phyloP scores from a whole-genome alignment of 306 rosid species.

The Gynostemma pentaphyllum region DNA sequence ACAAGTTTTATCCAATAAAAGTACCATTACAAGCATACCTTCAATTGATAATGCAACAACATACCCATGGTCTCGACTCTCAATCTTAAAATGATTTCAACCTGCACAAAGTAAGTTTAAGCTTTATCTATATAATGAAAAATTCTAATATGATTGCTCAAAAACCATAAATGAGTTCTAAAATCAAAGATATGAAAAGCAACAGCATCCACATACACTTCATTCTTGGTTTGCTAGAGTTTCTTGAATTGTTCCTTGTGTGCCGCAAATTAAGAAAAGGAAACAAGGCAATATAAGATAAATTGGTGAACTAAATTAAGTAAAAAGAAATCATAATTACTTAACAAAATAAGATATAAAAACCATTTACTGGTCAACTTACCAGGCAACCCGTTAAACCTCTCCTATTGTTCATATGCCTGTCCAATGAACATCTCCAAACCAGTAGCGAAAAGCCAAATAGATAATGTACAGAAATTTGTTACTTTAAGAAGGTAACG shows the following conservation, averaged over 20 bases:
- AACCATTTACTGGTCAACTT: background rate
- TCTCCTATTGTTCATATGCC: slow-evolving; percentile 55
- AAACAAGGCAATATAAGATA: background rate
- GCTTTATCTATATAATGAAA: too few relatives aligned
- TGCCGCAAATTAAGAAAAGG: slow-evolving; percentile 24
- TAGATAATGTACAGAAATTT: too few relatives aligned
- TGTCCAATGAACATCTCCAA: slow-evolving; percentile 61
- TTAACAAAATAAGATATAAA: background rate
- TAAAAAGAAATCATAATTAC: background rate
- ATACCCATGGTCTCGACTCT: too few relatives aligned
- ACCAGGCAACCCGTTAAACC: slow-evolving; percentile 52
- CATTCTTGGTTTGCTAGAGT: slow-evolving; percentile 5
- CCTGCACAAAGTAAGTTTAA: too few relatives aligned
- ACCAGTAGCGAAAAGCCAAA: slow-evolving; percentile 47
- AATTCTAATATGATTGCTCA: too few relatives aligned
- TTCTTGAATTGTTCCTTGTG: slow-evolving; percentile 46
- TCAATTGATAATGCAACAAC: too few relatives aligned
- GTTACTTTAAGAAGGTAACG: too few relatives aligned
- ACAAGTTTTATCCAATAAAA: slow-evolving; percentile 16
- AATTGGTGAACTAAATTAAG: background rate
- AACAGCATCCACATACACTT: background rate
- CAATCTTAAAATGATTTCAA: too few relatives aligned
- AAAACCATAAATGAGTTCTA: too few relatives aligned
- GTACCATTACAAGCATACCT: slow-evolving; percentile 29
- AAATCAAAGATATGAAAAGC: background rate